These are phyloP conservation scores for Blastosporella zonata DNA, from an alignment of 1,284 basidiomycete genomes.

Conservation along the genomic window DNA sequence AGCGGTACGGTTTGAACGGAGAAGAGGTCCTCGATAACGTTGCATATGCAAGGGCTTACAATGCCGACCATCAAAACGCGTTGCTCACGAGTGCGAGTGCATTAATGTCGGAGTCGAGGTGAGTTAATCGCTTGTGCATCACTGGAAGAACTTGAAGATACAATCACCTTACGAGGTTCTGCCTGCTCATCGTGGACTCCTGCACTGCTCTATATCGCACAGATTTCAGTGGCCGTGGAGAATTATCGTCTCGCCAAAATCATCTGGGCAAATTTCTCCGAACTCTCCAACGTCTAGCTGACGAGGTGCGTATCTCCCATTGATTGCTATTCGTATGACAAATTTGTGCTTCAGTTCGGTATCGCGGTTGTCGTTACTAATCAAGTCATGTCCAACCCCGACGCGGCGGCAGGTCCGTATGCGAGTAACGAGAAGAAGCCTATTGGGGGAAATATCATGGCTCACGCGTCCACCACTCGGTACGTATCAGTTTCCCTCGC, in stretches of 20 bases:
- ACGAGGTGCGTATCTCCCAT: conserved; percentile 66
- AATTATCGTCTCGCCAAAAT: conserved; percentile 92
- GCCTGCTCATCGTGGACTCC: conserved; percentile 94
- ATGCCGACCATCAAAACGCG: conserved; percentile 95
- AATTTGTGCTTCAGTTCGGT: conserved; percentile 66
- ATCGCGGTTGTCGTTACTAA: conserved; percentile 98
- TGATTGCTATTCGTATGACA: conserved; percentile 12
- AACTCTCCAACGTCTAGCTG: conserved; percentile 89
- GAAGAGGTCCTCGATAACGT: conserved; percentile 99
- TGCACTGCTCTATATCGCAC: conserved; percentile 96
- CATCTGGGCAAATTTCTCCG: conserved; percentile 98
- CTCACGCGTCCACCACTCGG: conserved; percentile 93
- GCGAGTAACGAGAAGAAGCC: conserved; percentile 94
- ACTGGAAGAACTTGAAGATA: no score
- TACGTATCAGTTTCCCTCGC: conserved; percentile 29
- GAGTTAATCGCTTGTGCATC: conserved; percentile 17
- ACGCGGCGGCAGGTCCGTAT: conserved; percentile 88
- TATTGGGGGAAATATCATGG: conserved; percentile 96
- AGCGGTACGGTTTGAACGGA: conserved; percentile 93
- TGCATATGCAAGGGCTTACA: conserved; percentile 97
- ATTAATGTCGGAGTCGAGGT: conserved; percentile 97
- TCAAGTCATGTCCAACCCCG: conserved; percentile 98
- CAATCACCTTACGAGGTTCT: conserved; percentile 66
- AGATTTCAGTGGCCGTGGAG: conserved; percentile 94
- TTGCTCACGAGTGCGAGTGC: conserved; percentile 91